These are phyloP conservation scores for Corinectria fuckeliana DNA, from an alignment of 2,329 filamentous ascomycete species.

Conservation along the genomic window DNA sequence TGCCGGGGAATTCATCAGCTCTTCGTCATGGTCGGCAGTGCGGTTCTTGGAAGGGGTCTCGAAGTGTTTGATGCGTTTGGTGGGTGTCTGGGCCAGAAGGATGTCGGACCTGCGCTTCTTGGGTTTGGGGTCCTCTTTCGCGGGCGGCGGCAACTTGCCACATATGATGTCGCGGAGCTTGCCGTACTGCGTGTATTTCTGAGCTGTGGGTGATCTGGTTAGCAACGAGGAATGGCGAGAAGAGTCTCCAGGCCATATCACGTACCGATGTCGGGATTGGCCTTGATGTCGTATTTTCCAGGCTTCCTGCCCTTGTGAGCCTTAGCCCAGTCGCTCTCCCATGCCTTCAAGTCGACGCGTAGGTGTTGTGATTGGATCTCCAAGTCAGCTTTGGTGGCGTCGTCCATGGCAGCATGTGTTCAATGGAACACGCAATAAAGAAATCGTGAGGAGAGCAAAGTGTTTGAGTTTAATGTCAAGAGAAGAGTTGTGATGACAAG, in stretches of 20 bases:
- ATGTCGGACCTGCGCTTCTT: constrained; percentile 52
- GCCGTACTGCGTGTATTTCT: constrained; percentile 80
- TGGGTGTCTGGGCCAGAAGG: constrained; percentile 51
- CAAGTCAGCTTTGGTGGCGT: constrained; percentile 50
- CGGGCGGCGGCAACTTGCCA: constrained; percentile 55
- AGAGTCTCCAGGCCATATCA: background rate
- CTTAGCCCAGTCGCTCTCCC: constrained; percentile 72
- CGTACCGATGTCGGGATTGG: constrained; percentile 73
- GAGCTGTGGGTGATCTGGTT: constrained; percentile 51
- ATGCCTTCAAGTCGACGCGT: constrained; percentile 74
- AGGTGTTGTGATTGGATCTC: constrained; percentile 60
- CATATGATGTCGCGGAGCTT: constrained; percentile 65
- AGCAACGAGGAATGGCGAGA: background rate
- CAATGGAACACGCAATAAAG: background rate
- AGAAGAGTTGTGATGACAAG: background rate
- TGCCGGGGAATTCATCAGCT: constrained; percentile 61
- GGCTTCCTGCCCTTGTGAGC: constrained; percentile 72
- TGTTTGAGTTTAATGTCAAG: background rate
- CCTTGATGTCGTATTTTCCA: constrained; percentile 76
- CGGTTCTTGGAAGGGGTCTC: constrained; percentile 55
- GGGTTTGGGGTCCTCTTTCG: constrained; percentile 45
- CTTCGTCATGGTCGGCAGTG: constrained; percentile 44
- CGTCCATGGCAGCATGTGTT: constrained; percentile 51
- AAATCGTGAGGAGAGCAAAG: background rate
- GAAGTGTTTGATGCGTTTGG: constrained; percentile 56